These are phyloP conservation scores for Fraxinus platypoda DNA, from an alignment of 305 asterid genomes.

Conservation along the genomic window DNA sequence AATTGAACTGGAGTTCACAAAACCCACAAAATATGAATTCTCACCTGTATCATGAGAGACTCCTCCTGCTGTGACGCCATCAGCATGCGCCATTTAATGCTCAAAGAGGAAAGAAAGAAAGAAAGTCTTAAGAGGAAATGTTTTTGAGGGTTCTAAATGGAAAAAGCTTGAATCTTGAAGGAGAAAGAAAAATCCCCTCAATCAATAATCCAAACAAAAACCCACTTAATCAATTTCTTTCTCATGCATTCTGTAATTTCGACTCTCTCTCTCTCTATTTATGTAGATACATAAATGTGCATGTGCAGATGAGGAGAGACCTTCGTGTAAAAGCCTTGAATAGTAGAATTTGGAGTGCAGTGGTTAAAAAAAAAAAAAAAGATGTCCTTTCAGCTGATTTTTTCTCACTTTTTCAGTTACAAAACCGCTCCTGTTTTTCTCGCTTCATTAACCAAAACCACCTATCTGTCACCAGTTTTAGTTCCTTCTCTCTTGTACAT, in stretches of 20 bases:
- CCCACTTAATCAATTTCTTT: slow-evolving; percentile 26
- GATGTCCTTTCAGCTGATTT: slow-evolving; percentile 21
- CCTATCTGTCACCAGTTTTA: not conserved
- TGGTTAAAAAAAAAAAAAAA: slow-evolving; percentile 24
- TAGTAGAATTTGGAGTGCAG: slow-evolving; percentile 19
- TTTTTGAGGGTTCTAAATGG: not conserved
- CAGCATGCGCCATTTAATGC: slow-evolving; percentile 50
- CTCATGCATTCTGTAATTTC: slow-evolving; percentile 20
- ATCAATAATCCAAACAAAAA: slow-evolving; percentile 35
- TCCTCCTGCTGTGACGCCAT: slow-evolving; percentile 10
- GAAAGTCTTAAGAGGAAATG: not conserved
- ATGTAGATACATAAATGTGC: slow-evolving; percentile 17
- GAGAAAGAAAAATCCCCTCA: slow-evolving; percentile 23
- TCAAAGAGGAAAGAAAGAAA: slow-evolving; percentile 20
- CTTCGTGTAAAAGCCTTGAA: slow-evolving; percentile 34
- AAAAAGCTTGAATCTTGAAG: not conserved
- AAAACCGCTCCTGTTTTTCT: slow-evolving; percentile 56
- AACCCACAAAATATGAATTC: slow-evolving; percentile 6
- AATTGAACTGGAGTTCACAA: not conserved
- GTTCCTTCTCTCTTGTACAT: not conserved
- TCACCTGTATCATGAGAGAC: slow-evolving; percentile 49
- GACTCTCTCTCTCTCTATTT: slow-evolving; percentile 15
- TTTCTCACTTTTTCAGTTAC: slow-evolving; percentile 78
- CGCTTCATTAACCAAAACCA: slow-evolving; percentile 27
- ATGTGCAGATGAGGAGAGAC: slow-evolving; percentile 9